These are phyloP conservation scores for Lachancea quebecensis DNA, from an alignment of 805 yeast genomes.

Conservation along the genomic window DNA sequence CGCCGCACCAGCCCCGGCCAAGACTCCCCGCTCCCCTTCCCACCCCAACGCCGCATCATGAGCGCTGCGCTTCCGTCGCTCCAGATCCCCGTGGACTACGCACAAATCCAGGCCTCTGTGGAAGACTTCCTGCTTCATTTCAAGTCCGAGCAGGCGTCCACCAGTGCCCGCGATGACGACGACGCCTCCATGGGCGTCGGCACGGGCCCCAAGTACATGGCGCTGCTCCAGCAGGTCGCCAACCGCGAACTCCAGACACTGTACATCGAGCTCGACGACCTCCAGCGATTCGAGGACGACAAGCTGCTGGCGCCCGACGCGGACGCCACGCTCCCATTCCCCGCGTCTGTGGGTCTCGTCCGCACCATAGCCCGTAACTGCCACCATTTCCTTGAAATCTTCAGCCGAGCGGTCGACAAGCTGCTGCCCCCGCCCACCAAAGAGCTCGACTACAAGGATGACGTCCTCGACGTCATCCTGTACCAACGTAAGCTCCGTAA, in stretches of 20 bases:
- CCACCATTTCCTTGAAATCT: slow-evolving; percentile 68
- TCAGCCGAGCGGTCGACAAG: slow-evolving; percentile 68
- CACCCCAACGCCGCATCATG: slow-evolving; percentile 12
- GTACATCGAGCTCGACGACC: slow-evolving; percentile 76
- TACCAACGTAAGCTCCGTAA: slow-evolving; percentile 86
- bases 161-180: slow-evolving; percentile 15
- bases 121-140: slow-evolving; percentile 63
- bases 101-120: slow-evolving; percentile 49
- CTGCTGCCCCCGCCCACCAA: slow-evolving; percentile 79
- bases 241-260: slow-evolving; percentile 71
- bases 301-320: slow-evolving; percentile 28
- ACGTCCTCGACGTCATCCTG: slow-evolving; percentile 85
- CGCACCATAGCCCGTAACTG: slow-evolving; percentile 62
- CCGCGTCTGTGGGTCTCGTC: slow-evolving; percentile 12
- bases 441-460: slow-evolving; percentile 73
- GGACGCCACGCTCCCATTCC: not conserved
- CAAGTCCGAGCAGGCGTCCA: slow-evolving; percentile 34
- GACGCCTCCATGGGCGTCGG: slow-evolving; percentile 23
- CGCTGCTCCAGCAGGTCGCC: slow-evolving; percentile 67
- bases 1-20: too few relatives aligned
- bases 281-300: slow-evolving; percentile 57
- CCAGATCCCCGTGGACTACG: slow-evolving; percentile 68
- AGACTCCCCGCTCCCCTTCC: not conserved
- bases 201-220: slow-evolving; percentile 67
- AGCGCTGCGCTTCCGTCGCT: slow-evolving; percentile 49